Evolutionary conservation across 495 filamentous ascomycete genomes (phyloP).

Genomic region (Aspergillus sclerotiicarbonarius): DNA sequence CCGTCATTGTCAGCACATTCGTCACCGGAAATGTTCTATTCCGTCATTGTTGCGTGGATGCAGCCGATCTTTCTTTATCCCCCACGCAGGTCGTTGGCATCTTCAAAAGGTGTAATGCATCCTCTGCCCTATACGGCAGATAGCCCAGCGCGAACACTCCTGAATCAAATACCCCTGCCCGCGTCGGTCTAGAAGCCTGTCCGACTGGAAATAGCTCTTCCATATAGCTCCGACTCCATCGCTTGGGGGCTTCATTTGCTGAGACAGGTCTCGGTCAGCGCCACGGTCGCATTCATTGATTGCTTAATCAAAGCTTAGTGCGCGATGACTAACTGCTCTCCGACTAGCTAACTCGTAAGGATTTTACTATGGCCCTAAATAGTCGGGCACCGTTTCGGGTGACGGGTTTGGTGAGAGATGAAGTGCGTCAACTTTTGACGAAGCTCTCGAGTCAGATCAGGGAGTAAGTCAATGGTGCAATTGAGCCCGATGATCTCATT

Average conservation of each 20-base stretch:
- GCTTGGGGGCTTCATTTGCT: slow-evolving; percentile 2
- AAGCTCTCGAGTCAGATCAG: neutral
- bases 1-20: too few relatives aligned
- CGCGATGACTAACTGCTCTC: neutral
- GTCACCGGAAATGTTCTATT: too few relatives aligned
- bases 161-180: too few relatives aligned
- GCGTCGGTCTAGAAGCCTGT: too few relatives aligned
- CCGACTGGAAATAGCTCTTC: too few relatives aligned
- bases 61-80: too few relatives aligned
- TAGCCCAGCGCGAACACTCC: neutral
- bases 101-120: too few relatives aligned
- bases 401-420: neutral
- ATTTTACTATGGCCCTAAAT: neutral
- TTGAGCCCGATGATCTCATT: neutral
- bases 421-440: neutral
- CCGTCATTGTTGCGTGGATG: too few relatives aligned
- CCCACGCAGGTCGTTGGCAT: too few relatives aligned
- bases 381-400: too few relatives aligned
- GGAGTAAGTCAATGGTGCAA: neutral
- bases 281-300: slow-evolving; percentile 14
- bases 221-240: neutral
- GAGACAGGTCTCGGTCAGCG: slow-evolving; percentile 13
- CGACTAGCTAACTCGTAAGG: neutral
- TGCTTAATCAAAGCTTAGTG: slow-evolving; percentile 25
- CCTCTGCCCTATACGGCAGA: neutral